Evolutionary conservation across 495 filamentous ascomycete species (phyloP).

Genomic region (Lasiosphaeriaceae sp.): DNA sequence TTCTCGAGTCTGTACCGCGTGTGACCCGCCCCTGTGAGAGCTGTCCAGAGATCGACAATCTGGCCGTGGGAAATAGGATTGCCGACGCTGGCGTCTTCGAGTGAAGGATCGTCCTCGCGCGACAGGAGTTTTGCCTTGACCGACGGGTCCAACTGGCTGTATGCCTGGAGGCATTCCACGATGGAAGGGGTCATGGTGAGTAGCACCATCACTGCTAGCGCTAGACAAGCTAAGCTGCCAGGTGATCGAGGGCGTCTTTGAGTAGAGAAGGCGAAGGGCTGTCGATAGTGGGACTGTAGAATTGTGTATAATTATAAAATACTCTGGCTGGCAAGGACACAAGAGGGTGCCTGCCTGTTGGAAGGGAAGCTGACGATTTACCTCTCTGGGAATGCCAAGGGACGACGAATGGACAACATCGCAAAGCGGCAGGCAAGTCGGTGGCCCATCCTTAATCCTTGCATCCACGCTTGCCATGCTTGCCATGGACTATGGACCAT

Average conservation of each 20-base stretch:
- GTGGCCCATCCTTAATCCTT: too few relatives aligned
- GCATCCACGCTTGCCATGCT: too few relatives aligned
- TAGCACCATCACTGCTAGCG: constrained; percentile 59
- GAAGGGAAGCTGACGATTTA: too few relatives aligned
- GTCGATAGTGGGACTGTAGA: neutral
- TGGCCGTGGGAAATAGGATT: constrained; percentile 78
- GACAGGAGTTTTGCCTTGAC: constrained; percentile 8
- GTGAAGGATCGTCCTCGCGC: constrained; percentile 33
- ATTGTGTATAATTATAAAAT: too few relatives aligned
- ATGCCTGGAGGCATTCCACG: constrained; percentile 55
- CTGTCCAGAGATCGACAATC: constrained; percentile 62
- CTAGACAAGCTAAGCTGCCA: neutral
- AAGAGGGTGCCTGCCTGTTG: too few relatives aligned
- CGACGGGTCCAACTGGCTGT: constrained; percentile 16
- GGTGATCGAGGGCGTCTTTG: neutral
- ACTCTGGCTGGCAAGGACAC: too few relatives aligned
- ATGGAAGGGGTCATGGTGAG: constrained; percentile 71
- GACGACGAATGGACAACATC: too few relatives aligned
- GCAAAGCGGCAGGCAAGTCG: too few relatives aligned
- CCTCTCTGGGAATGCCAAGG: too few relatives aligned
- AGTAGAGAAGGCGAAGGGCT: neutral
- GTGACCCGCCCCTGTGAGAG: constrained; percentile 38
- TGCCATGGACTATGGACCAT: too few relatives aligned
- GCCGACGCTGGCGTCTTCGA: constrained; percentile 49
- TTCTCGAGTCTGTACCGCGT: constrained; percentile 49